Percentiles rank a stretch among this genome's conserved stretches.
Evolutionary conservation across 352 stramenopile species (phyloP).

Genomic region (Globisporangium echinulatum): DNA sequence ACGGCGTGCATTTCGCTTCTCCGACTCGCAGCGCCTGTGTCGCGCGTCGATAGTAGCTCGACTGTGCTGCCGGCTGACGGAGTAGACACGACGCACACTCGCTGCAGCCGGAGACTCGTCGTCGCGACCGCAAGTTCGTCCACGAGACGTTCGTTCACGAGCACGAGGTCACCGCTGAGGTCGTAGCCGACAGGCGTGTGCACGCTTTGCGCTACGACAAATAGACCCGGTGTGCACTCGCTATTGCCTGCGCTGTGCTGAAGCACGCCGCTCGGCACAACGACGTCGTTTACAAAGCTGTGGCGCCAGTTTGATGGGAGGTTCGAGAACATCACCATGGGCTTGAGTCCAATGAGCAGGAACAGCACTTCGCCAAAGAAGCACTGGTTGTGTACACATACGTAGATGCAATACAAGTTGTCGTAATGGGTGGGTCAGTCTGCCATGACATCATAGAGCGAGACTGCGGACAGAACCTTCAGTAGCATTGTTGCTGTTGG

Average conservation of each 20-base stretch:
- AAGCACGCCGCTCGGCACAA: not conserved
- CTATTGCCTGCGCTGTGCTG: not conserved
- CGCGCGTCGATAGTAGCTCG: too few relatives aligned
- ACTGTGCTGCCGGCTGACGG: too few relatives aligned
- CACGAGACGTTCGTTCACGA: constrained; percentile 29
- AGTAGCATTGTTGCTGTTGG: not conserved
- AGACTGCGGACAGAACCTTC: not conserved
- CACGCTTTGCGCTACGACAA: not conserved
- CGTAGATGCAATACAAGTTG: not conserved
- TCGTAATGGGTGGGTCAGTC: not conserved
- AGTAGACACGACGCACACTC: not conserved
- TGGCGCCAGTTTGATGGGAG: constrained; percentile 34
- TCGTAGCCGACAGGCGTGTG: not conserved
- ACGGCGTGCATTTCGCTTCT: constrained; percentile 12
- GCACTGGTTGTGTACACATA: constrained; percentile 9
- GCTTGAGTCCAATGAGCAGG: constrained; percentile 48
- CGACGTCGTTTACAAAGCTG: constrained; percentile 20
- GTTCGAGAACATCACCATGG: constrained; percentile 63
- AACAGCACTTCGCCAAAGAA: constrained; percentile 80
- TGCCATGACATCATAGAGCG: not conserved
- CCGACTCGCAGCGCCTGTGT: not conserved
- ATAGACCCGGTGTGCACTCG: not conserved
- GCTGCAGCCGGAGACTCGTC: constrained; percentile 15
- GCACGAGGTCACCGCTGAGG: constrained; percentile 1
- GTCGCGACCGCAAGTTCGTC: constrained; percentile 10